phyloP scores from a whole-genome alignment of 192 early-diverging fungal genomes.

The Coemansia sp. region DNA sequence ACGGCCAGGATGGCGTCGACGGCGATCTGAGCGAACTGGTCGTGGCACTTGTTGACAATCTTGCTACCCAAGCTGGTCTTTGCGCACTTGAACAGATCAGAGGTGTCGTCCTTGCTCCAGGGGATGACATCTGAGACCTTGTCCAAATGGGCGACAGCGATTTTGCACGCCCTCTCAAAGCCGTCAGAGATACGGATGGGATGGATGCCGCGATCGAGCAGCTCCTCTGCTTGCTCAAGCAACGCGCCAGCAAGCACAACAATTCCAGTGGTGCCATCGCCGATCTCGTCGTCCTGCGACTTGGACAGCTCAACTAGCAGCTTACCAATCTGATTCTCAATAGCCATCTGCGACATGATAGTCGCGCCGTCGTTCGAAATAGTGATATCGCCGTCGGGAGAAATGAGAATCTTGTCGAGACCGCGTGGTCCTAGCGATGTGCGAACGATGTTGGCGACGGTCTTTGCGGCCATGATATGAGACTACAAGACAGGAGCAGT shows the following conservation, averaged over 20 bases:
- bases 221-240: constrained; percentile 93
- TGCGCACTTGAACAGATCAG: constrained; percentile 90
- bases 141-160: constrained; percentile 93
- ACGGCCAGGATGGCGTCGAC: constrained; percentile 98
- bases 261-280: constrained; percentile 99
- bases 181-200: constrained; percentile 99
- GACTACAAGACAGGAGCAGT: constrained; percentile 61
- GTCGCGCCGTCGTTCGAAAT: constrained; percentile 99
- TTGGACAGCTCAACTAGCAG: constrained; percentile 96
- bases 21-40: constrained; percentile 97
- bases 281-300: constrained; percentile 99
- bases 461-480: constrained; percentile 96
- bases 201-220: constrained; percentile 96
- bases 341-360: constrained; percentile 96
- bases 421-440: constrained; percentile 98
- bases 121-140: constrained; percentile 89
- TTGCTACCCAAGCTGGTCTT: constrained; percentile 98
- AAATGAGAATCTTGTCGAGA: constrained; percentile 99
- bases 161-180: constrained; percentile 94
- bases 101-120: constrained; percentile 79
- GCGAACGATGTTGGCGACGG: constrained; percentile 96
- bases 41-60: constrained; percentile 99
- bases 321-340: constrained; percentile 99
- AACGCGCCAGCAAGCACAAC: constrained; percentile 98
- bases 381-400: constrained; percentile 99